Conservation (phyloP, 1,139 yeast genomes). For the Hyphopichia buzzinii region DNA sequence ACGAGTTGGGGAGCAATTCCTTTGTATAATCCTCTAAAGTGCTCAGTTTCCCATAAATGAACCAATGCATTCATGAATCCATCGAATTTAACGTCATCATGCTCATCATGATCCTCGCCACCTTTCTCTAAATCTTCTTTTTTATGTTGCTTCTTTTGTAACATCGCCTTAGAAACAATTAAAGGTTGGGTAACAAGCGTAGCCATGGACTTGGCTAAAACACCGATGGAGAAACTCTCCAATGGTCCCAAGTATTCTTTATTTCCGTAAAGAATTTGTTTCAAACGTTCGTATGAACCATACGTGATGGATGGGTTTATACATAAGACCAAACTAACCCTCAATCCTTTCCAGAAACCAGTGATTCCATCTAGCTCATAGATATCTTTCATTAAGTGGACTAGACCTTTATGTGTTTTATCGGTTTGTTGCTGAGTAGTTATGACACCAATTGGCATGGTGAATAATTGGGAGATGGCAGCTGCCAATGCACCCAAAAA, state of each 20-base stretch:
- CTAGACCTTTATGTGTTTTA: conserved; percentile 39
- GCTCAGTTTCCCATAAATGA: conserved; percentile 45
- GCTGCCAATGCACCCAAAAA: conserved; percentile 84
- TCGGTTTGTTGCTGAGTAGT: conserved; percentile 83
- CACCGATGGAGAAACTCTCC: conserved; percentile 74
- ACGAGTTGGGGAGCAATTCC: conserved; percentile 79
- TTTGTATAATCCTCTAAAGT: conserved; percentile 58
- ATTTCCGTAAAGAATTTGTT: conserved; percentile 48
- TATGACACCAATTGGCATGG: conserved; percentile 79
- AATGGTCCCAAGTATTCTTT: conserved; percentile 55
- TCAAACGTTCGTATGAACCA: conserved; percentile 75
- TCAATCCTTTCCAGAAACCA: conserved; percentile 83
- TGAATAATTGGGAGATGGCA: conserved; percentile 77
- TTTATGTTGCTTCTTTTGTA: conserved; percentile 52
- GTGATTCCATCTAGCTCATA: conserved; percentile 64
- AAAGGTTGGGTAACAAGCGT: conserved; percentile 81
- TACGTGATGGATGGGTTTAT: conserved; percentile 86
- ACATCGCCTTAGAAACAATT: conserved; percentile 79
- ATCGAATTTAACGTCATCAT: conserved; percentile 37
- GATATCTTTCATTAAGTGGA: conserved; percentile 53
- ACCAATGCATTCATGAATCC: conserved; percentile 42
- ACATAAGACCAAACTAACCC: conserved; percentile 77
- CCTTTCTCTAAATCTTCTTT: conserved; percentile 12
- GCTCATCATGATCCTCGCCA: conserved; percentile 21
- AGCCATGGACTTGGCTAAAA: conserved; percentile 76